Evolutionary conservation across 1,284 basidiomycete genomes (phyloP), one percentile per base, ranked within the genome.

Genomic region (Trichosporon sp.): DNA sequence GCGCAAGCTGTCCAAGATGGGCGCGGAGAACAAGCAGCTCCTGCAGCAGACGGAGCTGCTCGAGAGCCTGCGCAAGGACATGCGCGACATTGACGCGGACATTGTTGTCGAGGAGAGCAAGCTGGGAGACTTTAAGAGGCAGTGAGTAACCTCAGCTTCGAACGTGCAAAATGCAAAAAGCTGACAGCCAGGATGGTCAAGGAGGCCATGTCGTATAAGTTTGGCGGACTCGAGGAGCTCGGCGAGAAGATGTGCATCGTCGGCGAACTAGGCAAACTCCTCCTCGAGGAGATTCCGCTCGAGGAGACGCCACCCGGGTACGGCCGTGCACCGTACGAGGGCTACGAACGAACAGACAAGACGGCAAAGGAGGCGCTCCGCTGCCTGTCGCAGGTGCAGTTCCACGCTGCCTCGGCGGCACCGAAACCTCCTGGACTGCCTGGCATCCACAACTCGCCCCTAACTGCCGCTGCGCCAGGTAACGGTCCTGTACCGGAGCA

Each of bases 1-100:
- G 75, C 89, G 85, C 83, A 95, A 94, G 78, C 84, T 97, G 27
- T 86, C 85, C 75, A 95, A 90, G 82, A 96, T 96, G 93, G 86
- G 86, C 60, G 85, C 90, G 0, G 92, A 93, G 80, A 88, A 96
- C 82, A 97, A 96, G 84, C 89, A 91, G 72, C 81, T 94, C 34
- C 81, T 83, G 19, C 75, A 83, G 65, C 93, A 96, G 80, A 90
- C 88, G 0, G 89, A 92, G 27, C 79, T 84, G 4, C 82, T 97
- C 63, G 88, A 89, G 73, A 83, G 83, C 16, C 81, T 95, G 40
- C 85, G 89, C 46, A 86, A 88, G 29, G 89, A 95, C 74, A 95
- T 95, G 65, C 82, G 89, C 32, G 67, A 80, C 21, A 82, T 96
- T 76, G 92, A 95, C 74, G 84, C 86, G 9, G 90, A 95, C 32